phyloP scores from a whole-genome alignment of 306 rosid genomes.

The Glycine soja region DNA sequence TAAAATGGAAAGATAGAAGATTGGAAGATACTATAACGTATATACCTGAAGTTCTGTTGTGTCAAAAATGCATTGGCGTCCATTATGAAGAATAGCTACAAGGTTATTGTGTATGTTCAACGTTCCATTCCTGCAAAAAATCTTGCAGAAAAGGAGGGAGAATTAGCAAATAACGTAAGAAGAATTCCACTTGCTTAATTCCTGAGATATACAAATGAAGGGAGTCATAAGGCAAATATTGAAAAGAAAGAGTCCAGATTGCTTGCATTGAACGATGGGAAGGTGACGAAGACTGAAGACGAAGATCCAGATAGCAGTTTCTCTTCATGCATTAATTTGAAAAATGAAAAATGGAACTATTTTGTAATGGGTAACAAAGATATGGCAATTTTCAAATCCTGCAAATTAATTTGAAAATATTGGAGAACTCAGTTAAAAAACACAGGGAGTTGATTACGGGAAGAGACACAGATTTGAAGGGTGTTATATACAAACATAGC shows the following conservation, averaged over 20 bases:
- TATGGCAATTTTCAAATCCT: neutral
- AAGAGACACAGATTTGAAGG: constrained; percentile 2
- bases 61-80: constrained; percentile 20
- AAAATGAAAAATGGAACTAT: constrained; percentile 18
- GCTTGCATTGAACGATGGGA: constrained; percentile 24
- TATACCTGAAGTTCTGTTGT: constrained; percentile 10
- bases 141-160: neutral
- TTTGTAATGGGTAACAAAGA: neutral
- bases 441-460: neutral
- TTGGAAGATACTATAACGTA: neutral
- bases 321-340: constrained; percentile 13
- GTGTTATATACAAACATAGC: neutral
- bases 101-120: constrained; percentile 13
- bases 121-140: constrained; percentile 24
- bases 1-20: neutral
- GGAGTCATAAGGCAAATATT: too few relatives aligned
- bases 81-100: neutral
- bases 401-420: too few relatives aligned
- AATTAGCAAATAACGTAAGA: neutral
- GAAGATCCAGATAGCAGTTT: constrained; percentile 13
- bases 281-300: neutral
- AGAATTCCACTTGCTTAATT: neutral
- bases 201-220: neutral
- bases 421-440: too few relatives aligned
- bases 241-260: neutral